Evolutionary conservation across 192 early-diverging fungal species (phyloP).

Genomic region (Kickxella alabastrina): DNA sequence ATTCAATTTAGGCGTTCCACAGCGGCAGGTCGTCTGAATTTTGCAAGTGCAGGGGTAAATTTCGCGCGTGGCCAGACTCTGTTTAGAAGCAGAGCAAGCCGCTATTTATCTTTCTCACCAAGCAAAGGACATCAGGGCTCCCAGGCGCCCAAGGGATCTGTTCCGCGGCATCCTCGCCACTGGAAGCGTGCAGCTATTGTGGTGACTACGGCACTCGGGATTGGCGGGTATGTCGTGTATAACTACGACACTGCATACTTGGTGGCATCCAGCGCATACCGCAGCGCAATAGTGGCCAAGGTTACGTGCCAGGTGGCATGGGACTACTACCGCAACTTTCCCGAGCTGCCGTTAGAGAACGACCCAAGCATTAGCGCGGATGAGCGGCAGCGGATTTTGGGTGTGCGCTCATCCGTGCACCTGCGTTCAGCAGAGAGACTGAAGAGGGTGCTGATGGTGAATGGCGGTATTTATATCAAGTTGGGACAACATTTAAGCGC

Average conservation of each 20-base stretch:
- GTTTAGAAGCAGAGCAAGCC: too few species aligned
- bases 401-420: conserved; percentile 54
- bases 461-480: conserved; percentile 86
- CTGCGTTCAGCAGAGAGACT: conserved; percentile 64
- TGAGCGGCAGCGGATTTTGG: conserved; percentile 22
- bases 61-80: too few species aligned
- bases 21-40: too few species aligned
- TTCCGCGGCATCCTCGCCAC: too few species aligned
- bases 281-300: conserved; percentile 35
- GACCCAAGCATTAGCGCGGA: conserved; percentile 4
- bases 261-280: conserved; percentile 22
- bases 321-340: conserved; percentile 52
- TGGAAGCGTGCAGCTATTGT: conserved; percentile 11
- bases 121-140: too few species aligned
- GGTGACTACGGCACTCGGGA: background rate
- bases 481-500: conserved; percentile 83
- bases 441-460: conserved; percentile 56
- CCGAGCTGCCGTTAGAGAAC: conserved; percentile 21
- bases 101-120: too few species aligned
- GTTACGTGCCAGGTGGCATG: conserved; percentile 36
- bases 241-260: conserved; percentile 48
- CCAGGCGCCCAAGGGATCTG: too few species aligned
- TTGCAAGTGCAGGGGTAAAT: too few species aligned
- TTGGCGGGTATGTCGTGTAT: conserved; percentile 17
- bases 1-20: too few species aligned